Evolutionary conservation across 345 rosid species (phyloP).

Genomic region (Dovyalis caffra): DNA sequence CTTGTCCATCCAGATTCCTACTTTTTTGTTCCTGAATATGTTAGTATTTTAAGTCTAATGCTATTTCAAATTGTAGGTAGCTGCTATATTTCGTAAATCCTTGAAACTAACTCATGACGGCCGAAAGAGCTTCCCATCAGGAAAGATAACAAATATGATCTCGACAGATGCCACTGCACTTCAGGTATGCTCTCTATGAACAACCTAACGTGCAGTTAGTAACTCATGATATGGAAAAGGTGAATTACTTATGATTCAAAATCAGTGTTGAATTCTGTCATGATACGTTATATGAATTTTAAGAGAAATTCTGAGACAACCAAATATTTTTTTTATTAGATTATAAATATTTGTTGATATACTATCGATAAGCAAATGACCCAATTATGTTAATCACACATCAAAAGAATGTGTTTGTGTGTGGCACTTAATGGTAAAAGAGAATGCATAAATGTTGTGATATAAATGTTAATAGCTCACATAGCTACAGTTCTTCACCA

Average conservation of each 20-base stretch:
- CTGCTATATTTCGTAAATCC: conserved; percentile 36
- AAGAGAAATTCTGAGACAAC: not conserved
- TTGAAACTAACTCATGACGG: conserved; percentile 31
- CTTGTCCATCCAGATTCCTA: not conserved
- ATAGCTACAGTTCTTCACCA: too few species aligned
- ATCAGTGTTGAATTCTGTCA: not conserved
- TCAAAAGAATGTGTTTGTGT: too few species aligned
- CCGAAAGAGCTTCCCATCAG: conserved; percentile 27
- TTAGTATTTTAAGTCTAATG: not conserved
- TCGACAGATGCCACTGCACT: conserved; percentile 36
- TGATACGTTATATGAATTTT: not conserved
- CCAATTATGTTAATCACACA: too few species aligned
- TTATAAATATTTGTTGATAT: not conserved
- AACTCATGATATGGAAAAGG: not conserved
- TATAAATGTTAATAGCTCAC: too few species aligned
- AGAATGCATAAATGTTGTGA: too few species aligned
- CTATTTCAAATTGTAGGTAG: conserved; percentile 21
- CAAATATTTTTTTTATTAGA: not conserved
- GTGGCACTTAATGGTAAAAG: too few species aligned
- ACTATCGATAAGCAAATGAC: too few species aligned
- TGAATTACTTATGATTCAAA: not conserved
- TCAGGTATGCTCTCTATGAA: conserved; percentile 21
- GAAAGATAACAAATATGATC: conserved; percentile 36
- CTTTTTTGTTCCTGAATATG: not conserved
- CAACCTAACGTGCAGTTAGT: not conserved